phyloP scores from a whole-genome alignment of 805 yeast genomes.

The Sporopachydermia quercuum region DNA sequence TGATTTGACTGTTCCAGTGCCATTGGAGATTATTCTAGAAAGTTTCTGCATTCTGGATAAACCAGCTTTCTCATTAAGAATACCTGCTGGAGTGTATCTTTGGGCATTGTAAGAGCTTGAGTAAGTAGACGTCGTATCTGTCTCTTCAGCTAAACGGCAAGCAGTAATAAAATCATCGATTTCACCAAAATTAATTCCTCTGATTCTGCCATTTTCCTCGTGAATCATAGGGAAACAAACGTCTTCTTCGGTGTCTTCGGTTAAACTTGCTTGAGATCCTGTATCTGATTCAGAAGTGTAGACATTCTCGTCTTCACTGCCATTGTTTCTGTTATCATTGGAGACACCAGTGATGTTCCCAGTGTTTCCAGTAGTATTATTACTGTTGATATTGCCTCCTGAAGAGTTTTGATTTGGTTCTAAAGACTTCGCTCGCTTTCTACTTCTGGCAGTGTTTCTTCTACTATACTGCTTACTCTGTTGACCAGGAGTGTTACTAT shows the following conservation, averaged over 20 bases:
- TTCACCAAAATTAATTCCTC: conserved; percentile 85
- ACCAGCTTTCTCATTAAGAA: neutral
- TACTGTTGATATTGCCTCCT: conserved; percentile 10
- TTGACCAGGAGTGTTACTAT: neutral
- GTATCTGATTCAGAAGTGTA: conserved; percentile 15
- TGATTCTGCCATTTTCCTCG: conserved; percentile 35
- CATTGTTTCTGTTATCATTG: conserved; percentile 4
- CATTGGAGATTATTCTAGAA: neutral
- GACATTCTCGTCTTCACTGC: conserved; percentile 9
- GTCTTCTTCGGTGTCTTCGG: conserved; percentile 88
- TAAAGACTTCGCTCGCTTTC: neutral
- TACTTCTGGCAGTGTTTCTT: neutral
- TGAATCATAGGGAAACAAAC: conserved; percentile 91
- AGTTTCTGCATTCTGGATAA: neutral
- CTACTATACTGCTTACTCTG: too few species aligned
- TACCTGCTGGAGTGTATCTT: neutral
- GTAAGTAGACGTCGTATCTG: neutral
- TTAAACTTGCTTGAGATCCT: conserved; percentile 16
- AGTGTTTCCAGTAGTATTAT: conserved; percentile 8
- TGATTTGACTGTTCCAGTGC: neutral
- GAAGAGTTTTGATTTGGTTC: conserved; percentile 2
- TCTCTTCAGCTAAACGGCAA: conserved; percentile 17
- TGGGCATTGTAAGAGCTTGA: neutral
- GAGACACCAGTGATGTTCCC: conserved; percentile 10
- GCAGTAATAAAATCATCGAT: conserved; percentile 67